A percentile compares a stretch with the other conserved stretches of the same genome.
These are phyloP conservation scores for Colletotrichum sp. DNA, from an alignment of 2,329 filamentous ascomycete species.

Conservation along the genomic window DNA sequence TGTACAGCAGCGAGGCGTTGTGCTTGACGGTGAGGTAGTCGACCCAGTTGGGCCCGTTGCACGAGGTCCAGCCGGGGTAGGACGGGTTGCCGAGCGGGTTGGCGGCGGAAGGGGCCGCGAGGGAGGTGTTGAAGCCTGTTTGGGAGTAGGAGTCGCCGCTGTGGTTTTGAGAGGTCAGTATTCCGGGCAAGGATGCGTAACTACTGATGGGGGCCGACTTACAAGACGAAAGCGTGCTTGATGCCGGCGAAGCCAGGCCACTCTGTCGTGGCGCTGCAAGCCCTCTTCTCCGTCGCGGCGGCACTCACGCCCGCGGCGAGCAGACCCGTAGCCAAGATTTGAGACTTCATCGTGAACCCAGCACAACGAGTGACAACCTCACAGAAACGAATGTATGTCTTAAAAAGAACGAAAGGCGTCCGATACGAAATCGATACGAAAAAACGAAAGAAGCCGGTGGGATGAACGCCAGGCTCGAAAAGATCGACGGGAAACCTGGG, in stretches of 20 bases:
- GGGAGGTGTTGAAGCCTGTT: conserved; percentile 57
- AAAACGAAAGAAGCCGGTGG: background rate
- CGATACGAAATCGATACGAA: background rate
- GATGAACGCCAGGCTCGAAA: rapidly evolving
- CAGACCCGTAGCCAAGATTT: background rate
- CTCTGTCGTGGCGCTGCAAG: conserved; percentile 28
- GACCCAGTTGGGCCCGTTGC: conserved; percentile 58
- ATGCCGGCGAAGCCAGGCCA: conserved; percentile 42
- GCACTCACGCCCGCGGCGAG: background rate
- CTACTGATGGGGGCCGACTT: background rate
- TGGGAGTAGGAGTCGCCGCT: conserved; percentile 38
- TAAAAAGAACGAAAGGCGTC: background rate
- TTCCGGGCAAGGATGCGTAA: background rate
- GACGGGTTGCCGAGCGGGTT: conserved; percentile 69
- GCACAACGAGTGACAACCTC: background rate
- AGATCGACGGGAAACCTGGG: background rate
- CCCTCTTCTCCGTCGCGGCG: background rate
- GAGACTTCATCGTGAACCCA: conserved; percentile 6
- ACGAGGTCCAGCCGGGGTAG: conserved; percentile 55
- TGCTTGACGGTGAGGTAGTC: conserved; percentile 52
- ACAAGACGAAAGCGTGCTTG: conserved; percentile 46
- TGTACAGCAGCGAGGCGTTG: conserved; percentile 49
- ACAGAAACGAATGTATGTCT: background rate
- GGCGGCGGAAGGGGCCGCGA: conserved; percentile 52
- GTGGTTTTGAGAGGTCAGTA: background rate